Conservation (phyloP, 176 grass and related monocot genomes). For the Hordeum vulgare region DNA sequence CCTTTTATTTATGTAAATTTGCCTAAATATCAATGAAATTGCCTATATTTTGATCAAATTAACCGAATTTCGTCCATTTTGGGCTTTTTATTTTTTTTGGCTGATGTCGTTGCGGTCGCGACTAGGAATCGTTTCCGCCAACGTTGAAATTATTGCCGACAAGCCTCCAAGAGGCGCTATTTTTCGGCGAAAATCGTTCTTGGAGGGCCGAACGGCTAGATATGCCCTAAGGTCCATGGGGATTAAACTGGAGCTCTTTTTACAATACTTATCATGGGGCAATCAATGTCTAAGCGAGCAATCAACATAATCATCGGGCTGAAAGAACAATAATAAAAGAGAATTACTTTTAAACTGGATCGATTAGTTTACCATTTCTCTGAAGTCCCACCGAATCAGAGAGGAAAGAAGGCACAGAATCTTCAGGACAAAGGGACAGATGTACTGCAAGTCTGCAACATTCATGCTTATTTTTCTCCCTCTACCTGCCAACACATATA, state of each 20-base stretch:
- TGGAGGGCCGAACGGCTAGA: no score
- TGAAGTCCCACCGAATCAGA: neutral
- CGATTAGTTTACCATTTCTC: neutral
- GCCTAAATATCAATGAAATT: no score
- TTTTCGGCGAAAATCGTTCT: no score
- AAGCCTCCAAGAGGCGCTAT: no score
- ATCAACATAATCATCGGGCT: neutral
- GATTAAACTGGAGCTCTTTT: neutral
- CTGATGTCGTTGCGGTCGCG: no score
- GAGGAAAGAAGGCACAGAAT: neutral
- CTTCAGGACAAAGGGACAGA: neutral
- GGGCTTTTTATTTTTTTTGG: no score
- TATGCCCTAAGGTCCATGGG: no score
- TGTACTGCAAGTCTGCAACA: neutral
- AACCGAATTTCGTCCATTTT: no score
- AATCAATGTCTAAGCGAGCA: neutral
- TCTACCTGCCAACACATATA: neutral
- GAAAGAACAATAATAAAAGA: neutral
- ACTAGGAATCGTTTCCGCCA: no score
- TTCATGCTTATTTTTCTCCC: constrained; percentile 1
- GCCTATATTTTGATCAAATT: no score
- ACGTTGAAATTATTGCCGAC: no score
- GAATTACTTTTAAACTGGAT: neutral
- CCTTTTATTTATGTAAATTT: no score
- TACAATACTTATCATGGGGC: neutral